phyloP scores from a whole-genome alignment of 1,139 yeast species.

The Sugiyamaella paludigena region DNA sequence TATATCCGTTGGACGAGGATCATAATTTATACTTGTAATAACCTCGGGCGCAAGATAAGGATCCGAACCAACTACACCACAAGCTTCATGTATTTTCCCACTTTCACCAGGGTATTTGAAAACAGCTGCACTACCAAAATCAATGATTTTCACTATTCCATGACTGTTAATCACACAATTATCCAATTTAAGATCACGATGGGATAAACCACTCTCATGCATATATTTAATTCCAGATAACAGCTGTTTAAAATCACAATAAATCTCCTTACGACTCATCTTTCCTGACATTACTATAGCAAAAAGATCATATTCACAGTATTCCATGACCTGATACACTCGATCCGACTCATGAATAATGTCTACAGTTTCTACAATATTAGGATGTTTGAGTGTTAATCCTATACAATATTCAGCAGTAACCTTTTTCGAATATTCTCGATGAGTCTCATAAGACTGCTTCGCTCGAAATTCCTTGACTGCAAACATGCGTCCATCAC shows the following conservation, averaged over 20 bases:
- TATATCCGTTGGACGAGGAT: conserved; percentile 90
- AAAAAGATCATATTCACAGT: conserved; percentile 87
- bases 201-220: conserved; percentile 86
- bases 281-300: conserved; percentile 95
- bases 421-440: conserved; percentile 90
- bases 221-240: conserved; percentile 77
- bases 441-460: conserved; percentile 68
- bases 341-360: conserved; percentile 86
- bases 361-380: conserved; percentile 87
- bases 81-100: conserved; percentile 73
- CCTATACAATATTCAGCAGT: conserved; percentile 97
- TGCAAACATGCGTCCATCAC: conserved; percentile 76
- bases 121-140: conserved; percentile 93
- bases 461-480: conserved; percentile 88
- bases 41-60: conserved; percentile 96
- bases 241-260: conserved; percentile 88
- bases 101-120: conserved; percentile 81
- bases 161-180: conserved; percentile 84
- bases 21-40: conserved; percentile 73
- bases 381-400: conserved; percentile 83
- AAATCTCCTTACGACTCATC: conserved; percentile 81
- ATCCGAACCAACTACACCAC: conserved; percentile 91
- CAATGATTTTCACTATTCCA: conserved; percentile 87
- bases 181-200: conserved; percentile 88
- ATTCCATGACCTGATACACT: conserved; percentile 90